A percentile compares a stretch with the other conserved stretches of the same genome.
Conservation (phyloP, 768 basidiomycete species). For the Pleurotus pulmonarius region DNA sequence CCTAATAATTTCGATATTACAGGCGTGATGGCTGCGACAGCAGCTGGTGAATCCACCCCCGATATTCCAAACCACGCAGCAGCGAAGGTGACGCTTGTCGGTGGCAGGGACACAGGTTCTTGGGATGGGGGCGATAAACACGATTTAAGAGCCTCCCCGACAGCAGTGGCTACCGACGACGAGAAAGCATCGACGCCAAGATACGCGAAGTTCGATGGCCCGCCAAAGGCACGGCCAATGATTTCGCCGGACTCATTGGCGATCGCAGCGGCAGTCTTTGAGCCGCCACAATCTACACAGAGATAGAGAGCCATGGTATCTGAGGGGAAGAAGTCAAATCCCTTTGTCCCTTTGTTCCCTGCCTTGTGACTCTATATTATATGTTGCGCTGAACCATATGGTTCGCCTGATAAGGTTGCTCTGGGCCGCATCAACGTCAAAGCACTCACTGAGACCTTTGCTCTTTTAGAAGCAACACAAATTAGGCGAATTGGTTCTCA, state of each 20-base stretch:
- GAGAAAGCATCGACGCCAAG: conserved; percentile 63
- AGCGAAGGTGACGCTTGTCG: conserved; percentile 41
- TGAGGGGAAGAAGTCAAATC: too few relatives aligned
- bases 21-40: conserved; percentile 50
- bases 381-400: conserved; percentile 3
- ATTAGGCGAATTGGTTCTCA: too few relatives aligned
- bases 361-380: not conserved
- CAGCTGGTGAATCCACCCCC: conserved; percentile 72
- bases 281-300: conserved; percentile 86
- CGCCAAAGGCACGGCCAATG: conserved; percentile 63
- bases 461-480: not conserved
- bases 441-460: too few relatives aligned
- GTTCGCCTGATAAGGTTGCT: not conserved
- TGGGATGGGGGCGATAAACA: conserved; percentile 32
- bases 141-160: conserved; percentile 50
- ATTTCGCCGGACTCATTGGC: conserved; percentile 53
- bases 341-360: too few relatives aligned
- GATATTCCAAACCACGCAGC: conserved; percentile 84
- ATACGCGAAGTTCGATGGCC: conserved; percentile 86
- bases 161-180: conserved; percentile 44
- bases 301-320: conserved; percentile 59
- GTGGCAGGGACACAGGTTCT: conserved; percentile 33
- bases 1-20: conserved; percentile 54
- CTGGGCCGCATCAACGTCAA: not conserved
- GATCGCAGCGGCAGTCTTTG: conserved; percentile 81